Evolutionary conservation across 768 basidiomycete species (phyloP), one percentile per base, ranked within the genome.

Genomic region (Lactifluus piperatus): DNA sequence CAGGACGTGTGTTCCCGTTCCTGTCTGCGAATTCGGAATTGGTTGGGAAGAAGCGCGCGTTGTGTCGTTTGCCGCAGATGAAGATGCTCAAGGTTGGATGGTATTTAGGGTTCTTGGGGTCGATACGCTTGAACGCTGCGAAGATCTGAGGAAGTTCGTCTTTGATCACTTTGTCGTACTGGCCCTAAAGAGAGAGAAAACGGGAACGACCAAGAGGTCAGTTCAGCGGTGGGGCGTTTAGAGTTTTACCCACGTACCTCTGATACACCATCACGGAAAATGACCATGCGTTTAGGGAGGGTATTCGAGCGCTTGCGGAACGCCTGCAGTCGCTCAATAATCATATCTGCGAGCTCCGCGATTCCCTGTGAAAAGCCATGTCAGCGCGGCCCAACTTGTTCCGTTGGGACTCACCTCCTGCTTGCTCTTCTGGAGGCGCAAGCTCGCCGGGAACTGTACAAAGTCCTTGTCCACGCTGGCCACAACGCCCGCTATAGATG

Each of bases 221-320:
- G 30, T 10, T n/a, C n/a, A n/a, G n/a, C n/a, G n/a, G n/a, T n/a
- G n/a, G n/a, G n/a, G n/a, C n/a, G n/a, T n/a, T n/a, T n/a, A n/a
- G n/a, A n/a, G n/a, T n/a, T n/a, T 51, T 13, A 57, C 10, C 18
- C 34, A 67, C 79, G 13, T 58, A 85, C 88, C 76, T 88, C 86
- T 1, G 88, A 90, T 3, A 91, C 88, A 41, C 90, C 91, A 70
- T 91, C 88, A 16, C 91, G 82, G 65, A 83, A 93, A 7, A 92
- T 75, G 34, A 86, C 71, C 6, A 93, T 76, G 3, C 88, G 78
- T 1, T 83, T 78, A 0, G 91, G 91, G 1, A 92, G 74, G 0
- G 65, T 55, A 58, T 70, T 78, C 62, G 58, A 67, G 48, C 76
- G 81, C 68, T 70, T 73, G 63, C 81, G 74, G 64, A 80, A 92